Base-by-base conservation (phyloP, 2,329 filamentous ascomycete genomes). In the Aspergillus sp. region DNA sequence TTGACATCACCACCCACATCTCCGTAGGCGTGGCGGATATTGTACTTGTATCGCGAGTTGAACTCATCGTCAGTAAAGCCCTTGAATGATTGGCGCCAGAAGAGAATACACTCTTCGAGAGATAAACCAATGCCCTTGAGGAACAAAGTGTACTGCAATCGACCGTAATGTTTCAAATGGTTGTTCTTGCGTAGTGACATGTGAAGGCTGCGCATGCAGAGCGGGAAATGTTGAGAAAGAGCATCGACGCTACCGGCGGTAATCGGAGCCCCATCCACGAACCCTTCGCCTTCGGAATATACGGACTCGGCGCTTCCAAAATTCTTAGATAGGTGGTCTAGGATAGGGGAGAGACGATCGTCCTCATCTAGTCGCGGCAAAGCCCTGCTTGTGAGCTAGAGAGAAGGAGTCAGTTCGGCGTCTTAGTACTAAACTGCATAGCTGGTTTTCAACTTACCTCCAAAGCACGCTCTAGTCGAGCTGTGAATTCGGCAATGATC, bases 1-100 rank as follows among this genome's bases (percentile, higher is more conserved):
- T 96, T 97, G 19, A 87, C 83, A 75, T 98, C 93, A 57, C 93
- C 93, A 55, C 95, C 95, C 0, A 98, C 95, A 68, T 98, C 93
- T 64, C 95, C 95, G 73, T 98, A 99, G 0, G 82, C 76, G 81
- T 99, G 93, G n/a, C 93, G 90, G 57, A 98, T 86, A 73, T 99
- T 98, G 82, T 99, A 99, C 45, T 90, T 85, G 78, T 99, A 98
- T 72, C 97, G 92, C 71, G 97, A 98, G 77, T 96, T 96, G 83
- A 98, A 99, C 37, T 88, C 88, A 68, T 98, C 93, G 69, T 98
- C 95, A 0, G 90, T 93, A 63, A 96, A 86, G 64, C 91, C 89
- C 72, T 87, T 87, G 83, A 99, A 98, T 27, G 84, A 82, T 61
- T 86, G 84, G 11, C 95, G 88, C 95, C 95, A 99, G 80, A 99